Base-by-base conservation (phyloP, 306 rosid genomes). In the Fragaria nilgerrensis region DNA sequence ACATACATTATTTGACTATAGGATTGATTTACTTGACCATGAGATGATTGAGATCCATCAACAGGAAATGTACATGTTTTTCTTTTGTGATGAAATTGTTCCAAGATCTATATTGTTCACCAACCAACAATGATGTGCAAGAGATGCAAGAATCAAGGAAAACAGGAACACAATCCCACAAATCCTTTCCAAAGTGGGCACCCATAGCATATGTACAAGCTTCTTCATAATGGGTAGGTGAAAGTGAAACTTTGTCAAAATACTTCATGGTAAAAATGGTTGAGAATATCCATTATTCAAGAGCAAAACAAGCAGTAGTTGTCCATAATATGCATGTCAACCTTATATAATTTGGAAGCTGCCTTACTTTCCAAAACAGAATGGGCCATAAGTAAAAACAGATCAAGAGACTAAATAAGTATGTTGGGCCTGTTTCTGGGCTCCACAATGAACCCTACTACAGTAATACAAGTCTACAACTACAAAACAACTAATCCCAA, bases 361-460 rank as follows among this genome's bases (percentile, higher is more conserved):
- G 67, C 84, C 68, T 70, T 37, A 68, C 53, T 73, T 62, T 68
- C 68, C 72, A 58, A 80, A 83, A 74, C 74, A 86, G 75, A 74
- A 76, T 73, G 88, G 89, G 70, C 85, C 88, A 62, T 29, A 43
- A 80, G 75, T 67, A 79, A 19, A 79, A 83, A 74, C 76, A 64
- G 37, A 63, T 74, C 70, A 62, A 68, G 74, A 77, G 74, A 77
- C 72, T 48, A 81, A 80, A 52, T 76, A 75, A 82, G 82, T 84
- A 63, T 81, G 81, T 77, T 87, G 90, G 86, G 88, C 89, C 89
- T 68, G 72, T 32, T 77, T 74, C 70, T 75, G 85, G 72, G 82
- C 78, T 84, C 88, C 90, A 84, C 85, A 39, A 77, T 75, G 80
- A 81, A 76, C 80, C 73, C 81, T 81, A 82, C 34, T 32, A 32